Conservation (phyloP, 352 stramenopile genomes). For the Phytopythium aichiense region DNA sequence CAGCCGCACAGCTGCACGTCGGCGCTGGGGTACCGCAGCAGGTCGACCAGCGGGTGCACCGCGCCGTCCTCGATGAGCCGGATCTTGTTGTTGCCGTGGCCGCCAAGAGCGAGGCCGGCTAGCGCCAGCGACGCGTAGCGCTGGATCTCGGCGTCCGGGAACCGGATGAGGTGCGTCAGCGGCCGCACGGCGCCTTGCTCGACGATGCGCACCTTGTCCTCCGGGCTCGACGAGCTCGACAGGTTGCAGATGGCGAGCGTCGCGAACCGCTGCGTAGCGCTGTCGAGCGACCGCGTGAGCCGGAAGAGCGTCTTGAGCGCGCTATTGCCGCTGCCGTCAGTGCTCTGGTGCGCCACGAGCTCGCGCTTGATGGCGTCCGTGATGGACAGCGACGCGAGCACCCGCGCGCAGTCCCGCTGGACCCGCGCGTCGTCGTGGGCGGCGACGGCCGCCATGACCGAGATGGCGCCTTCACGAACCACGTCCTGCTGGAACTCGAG, state of each 20-base stretch:
- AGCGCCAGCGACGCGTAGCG: conserved; percentile 91
- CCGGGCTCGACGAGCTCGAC: conserved; percentile 39
- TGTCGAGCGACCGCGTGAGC: conserved; percentile 91
- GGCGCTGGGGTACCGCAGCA: conserved; percentile 92
- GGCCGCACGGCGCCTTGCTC: conserved; percentile 91
- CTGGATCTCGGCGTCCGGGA: conserved; percentile 95
- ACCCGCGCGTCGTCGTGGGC: conserved; percentile 86
- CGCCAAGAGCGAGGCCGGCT: conserved; percentile 89
- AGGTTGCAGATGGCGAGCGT: conserved; percentile 96
- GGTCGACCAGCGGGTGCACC: conserved; percentile 89
- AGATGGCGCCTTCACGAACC: conserved; percentile 83
- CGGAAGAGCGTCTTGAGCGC: conserved; percentile 89
- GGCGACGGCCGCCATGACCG: conserved; percentile 69
- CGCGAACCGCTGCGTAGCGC: conserved; percentile 91
- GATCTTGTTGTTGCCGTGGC: conserved; percentile 91
- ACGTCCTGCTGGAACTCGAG: conserved; percentile 89
- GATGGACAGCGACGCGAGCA: conserved; percentile 90
- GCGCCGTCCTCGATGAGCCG: conserved; percentile 91
- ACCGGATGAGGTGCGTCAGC: conserved; percentile 92
- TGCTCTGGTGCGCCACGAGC: conserved; percentile 38
- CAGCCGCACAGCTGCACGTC: conserved; percentile 92
- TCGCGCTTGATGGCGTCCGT: conserved; percentile 80
- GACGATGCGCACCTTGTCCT: conserved; percentile 89
- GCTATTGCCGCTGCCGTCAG: conserved; percentile 33
- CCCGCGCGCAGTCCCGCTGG: conserved; percentile 90